A percentile compares a stretch with the other conserved stretches of the same genome.
Evolutionary conservation across 2,329 filamentous ascomycete species (phyloP).

Genomic region (Xylariales sp.): DNA sequence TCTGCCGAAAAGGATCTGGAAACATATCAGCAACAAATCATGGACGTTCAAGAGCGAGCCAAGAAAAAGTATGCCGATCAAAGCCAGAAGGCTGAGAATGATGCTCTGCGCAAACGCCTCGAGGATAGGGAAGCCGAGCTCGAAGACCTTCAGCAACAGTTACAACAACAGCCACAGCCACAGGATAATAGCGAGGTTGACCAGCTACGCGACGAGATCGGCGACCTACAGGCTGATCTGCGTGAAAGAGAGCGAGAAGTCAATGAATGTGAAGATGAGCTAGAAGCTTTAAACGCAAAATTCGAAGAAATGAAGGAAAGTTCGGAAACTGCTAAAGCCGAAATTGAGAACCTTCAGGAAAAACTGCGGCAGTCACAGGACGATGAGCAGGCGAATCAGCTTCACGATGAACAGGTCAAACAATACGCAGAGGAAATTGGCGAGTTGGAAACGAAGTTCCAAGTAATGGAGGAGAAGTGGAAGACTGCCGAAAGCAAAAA

Average conservation of each 20-base stretch:
- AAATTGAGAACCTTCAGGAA: slow-evolving; percentile 65
- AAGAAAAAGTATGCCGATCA: slow-evolving; percentile 81
- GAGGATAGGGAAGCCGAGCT: slow-evolving; percentile 70
- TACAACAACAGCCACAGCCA: slow-evolving; percentile 68
- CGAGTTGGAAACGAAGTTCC: slow-evolving; percentile 66
- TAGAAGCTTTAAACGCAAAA: slow-evolving; percentile 63
- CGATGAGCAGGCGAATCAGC: slow-evolving; percentile 66
- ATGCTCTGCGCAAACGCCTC: slow-evolving; percentile 66
- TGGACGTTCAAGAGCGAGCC: slow-evolving; percentile 83
- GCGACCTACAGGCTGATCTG: slow-evolving; percentile 67
- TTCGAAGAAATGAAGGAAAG: slow-evolving; percentile 51
- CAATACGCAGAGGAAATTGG: slow-evolving; percentile 82
- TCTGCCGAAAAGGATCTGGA: slow-evolving; percentile 89
- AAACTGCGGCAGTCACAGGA: slow-evolving; percentile 3
- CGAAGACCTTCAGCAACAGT: slow-evolving; percentile 68
- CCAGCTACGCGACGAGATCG: slow-evolving; percentile 76
- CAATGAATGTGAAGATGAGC: slow-evolving; percentile 63
- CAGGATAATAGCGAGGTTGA: slow-evolving; percentile 69
- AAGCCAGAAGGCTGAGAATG: slow-evolving; percentile 70
- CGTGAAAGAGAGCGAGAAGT: slow-evolving; percentile 69
- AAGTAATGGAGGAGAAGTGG: slow-evolving; percentile 59
- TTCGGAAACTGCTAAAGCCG: slow-evolving; percentile 6
- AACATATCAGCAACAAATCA: slow-evolving; percentile 81
- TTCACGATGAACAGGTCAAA: slow-evolving; percentile 72
- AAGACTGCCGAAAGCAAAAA: slow-evolving; percentile 64